Evolutionary conservation across 257 asterid species (phyloP).

Genomic region (Lycium barbarum): DNA sequence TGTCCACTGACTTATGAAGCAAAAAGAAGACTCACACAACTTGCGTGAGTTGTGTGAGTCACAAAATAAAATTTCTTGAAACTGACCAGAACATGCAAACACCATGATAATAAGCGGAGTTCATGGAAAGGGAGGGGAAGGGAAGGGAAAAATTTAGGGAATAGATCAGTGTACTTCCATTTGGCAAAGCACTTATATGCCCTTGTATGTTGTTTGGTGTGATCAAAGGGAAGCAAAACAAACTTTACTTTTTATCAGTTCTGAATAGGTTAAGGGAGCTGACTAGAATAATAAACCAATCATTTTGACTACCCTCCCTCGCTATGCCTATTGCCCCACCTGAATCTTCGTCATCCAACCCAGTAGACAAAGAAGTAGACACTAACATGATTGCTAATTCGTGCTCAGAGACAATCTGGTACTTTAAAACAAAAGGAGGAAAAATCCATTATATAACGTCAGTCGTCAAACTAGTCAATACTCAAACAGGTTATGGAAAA

Average conservation of each 20-base stretch:
- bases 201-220: background rate
- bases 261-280: background rate
- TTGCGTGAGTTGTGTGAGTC: no score
- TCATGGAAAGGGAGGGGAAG: background rate
- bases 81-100: background rate
- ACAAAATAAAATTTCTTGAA: no score
- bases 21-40: no score
- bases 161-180: background rate
- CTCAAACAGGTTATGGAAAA: background rate
- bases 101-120: background rate
- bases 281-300: background rate
- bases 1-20: no score
- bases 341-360: background rate
- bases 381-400: background rate
- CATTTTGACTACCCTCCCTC: background rate
- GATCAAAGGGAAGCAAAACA: background rate
- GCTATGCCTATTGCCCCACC: constrained; percentile 3
- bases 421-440: background rate
- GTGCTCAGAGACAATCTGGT: background rate
- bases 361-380: constrained; percentile 10
- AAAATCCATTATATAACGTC: background rate
- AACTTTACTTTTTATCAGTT: background rate
- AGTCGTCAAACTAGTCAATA: background rate
- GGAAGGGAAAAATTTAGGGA: background rate
- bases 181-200: background rate